Evolutionary conservation across 2,329 filamentous ascomycete genomes (phyloP), one percentile per base, ranked within the genome.

Genomic region (Aspergillus sp.): DNA sequence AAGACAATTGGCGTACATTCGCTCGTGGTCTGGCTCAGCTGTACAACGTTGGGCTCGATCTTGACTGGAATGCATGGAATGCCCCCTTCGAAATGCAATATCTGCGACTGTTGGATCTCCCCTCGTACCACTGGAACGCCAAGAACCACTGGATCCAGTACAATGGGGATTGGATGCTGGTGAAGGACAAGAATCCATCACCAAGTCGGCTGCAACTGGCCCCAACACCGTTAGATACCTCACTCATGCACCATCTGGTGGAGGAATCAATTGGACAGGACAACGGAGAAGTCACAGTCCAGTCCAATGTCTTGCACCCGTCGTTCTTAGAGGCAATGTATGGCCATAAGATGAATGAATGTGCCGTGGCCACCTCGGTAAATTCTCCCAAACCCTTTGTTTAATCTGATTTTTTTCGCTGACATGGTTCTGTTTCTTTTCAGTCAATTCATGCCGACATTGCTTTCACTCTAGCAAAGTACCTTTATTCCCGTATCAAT

Each of bases 111-210:
- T 74, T 89, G 12, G 77, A 83, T 23, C 75, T 91, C 2, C 88
- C 88, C 2, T 80, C 82, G 0, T 91, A 91, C 68, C 80, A 80
- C 1, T 91, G 87, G 70, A 86, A 91, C 68, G 77, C 84, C 62
- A 90, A 90, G 79, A 85, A 84, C 64, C 90, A 90, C 74, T 90
- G 86, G 87, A 80, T 90, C 19, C 84, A 86, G 68, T 90, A 90
- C 70, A 79, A 82, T 61, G 88, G 90, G 58, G 86, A 90, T 72
- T 92, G 88, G 87, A 84, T 80, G 40, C 74, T 91, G 40, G 86
- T 82, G 58, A 91, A 91, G 78, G 86, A 80, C 56, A 83, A 88
- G 19, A 23, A 12, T 37, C 12, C 19, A 15, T 37, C 15, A 15
- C 15, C 35, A 15, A 37, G 35, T 37, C 14, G 14, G 35, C 15